Percentiles rank a stretch among this genome's conserved stretches.
Conservation (phyloP, 495 filamentous ascomycete genomes). For the Penicillium dipodomyicola region DNA sequence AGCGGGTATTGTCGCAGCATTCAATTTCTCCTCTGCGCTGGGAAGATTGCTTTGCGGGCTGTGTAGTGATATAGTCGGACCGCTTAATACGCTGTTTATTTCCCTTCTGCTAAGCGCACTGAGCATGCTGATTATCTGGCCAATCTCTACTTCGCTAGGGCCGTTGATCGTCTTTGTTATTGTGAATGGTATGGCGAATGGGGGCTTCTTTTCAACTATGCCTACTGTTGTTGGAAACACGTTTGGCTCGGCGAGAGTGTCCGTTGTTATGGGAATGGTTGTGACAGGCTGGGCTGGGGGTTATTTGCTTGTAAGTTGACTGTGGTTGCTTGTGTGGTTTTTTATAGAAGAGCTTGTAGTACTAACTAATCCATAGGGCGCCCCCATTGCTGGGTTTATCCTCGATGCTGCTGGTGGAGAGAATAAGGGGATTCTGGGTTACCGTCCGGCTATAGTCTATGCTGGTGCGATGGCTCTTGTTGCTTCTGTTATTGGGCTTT, state of each 20-base stretch:
- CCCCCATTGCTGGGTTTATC: conserved; percentile 59
- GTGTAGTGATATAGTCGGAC: conserved; percentile 49
- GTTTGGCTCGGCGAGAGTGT: conserved; percentile 52
- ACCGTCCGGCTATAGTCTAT: conserved; percentile 59
- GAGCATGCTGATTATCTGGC: conserved; percentile 58
- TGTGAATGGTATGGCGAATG: conserved; percentile 56
- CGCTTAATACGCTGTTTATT: conserved; percentile 50
- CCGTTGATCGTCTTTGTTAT: conserved; percentile 52
- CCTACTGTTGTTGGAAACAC: conserved; percentile 59
- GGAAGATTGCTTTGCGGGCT: conserved; percentile 52
- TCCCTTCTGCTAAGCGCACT: conserved; percentile 48
- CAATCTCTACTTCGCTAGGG: conserved; percentile 49
- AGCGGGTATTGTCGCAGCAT: conserved; percentile 54
- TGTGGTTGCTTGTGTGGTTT: neutral
- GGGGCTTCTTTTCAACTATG: conserved; percentile 58
- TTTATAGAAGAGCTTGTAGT: neutral
- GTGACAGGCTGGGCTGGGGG: conserved; percentile 59
- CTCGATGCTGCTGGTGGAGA: conserved; percentile 53
- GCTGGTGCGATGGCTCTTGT: conserved; percentile 43
- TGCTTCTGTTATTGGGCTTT: conserved; percentile 18
- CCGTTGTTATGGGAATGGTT: conserved; percentile 60
- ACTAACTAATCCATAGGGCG: conserved; percentile 35
- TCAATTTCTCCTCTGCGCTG: conserved; percentile 53
- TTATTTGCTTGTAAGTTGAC: conserved; percentile 50
- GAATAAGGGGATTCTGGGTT: conserved; percentile 43